Conservation (phyloP, 495 filamentous ascomycete genomes). For the Polyplosphaeria fusca region DNA sequence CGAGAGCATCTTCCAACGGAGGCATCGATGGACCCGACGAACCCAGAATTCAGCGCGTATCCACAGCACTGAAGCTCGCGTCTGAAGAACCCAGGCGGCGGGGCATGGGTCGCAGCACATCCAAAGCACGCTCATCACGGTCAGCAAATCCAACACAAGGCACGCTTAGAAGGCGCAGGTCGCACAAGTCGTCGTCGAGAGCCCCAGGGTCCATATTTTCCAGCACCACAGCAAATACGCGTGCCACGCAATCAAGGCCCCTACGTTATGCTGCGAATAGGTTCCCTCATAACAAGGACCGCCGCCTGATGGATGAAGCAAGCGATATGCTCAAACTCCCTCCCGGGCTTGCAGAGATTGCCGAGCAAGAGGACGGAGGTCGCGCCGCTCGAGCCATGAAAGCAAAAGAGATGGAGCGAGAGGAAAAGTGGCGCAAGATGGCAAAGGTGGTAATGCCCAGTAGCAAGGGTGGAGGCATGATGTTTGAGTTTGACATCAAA, state of each 20-base stretch:
- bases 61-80: slow-evolving; percentile 61
- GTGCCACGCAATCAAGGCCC: slow-evolving; percentile 32
- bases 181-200: slow-evolving; percentile 30
- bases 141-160: slow-evolving; percentile 41
- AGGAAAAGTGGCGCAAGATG: slow-evolving; percentile 98
- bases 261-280: slow-evolving; percentile 66
- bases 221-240: slow-evolving; percentile 12
- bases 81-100: slow-evolving; percentile 60
- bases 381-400: slow-evolving; percentile 59
- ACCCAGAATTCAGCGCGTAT: slow-evolving; percentile 61
- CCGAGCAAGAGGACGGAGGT: slow-evolving; percentile 59
- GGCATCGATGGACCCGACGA: slow-evolving; percentile 36
- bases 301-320: slow-evolving; percentile 77
- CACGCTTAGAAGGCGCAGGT: slow-evolving; percentile 48
- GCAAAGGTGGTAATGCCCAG: slow-evolving; percentile 61
- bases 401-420: slow-evolving; percentile 75
- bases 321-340: slow-evolving; percentile 84
- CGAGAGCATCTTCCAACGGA: slow-evolving; percentile 22
- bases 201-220: slow-evolving; percentile 34
- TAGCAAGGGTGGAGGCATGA: slow-evolving; percentile 70
- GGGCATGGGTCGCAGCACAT: slow-evolving; percentile 52
- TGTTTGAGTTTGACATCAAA: slow-evolving; percentile 81
- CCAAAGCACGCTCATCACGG: slow-evolving; percentile 39
- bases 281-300: slow-evolving; percentile 71
- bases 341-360: slow-evolving; percentile 59